Evolutionary conservation across 345 rosid species (phyloP).

Genomic region (Moricandia moricandioides): DNA sequence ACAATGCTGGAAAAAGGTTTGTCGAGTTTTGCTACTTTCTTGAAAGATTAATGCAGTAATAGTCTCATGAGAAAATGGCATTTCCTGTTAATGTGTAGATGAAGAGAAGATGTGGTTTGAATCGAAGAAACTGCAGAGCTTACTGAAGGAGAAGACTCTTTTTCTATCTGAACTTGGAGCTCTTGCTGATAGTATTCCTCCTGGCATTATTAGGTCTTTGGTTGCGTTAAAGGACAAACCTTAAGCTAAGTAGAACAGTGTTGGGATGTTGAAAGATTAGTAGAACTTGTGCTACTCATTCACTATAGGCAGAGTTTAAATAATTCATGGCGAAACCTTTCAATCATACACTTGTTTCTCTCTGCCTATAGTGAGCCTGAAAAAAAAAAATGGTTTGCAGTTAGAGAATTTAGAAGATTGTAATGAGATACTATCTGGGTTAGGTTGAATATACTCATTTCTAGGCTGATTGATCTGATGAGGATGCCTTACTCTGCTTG

Average conservation of each 20-base stretch:
- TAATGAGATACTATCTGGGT: background rate
- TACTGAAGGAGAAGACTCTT: constrained; percentile 71
- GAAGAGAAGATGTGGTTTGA: constrained; percentile 30
- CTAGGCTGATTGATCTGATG: constrained; percentile 21
- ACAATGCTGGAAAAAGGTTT: constrained; percentile 11
- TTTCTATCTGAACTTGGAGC: constrained; percentile 35
- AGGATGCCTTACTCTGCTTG: background rate
- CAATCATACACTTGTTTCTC: background rate
- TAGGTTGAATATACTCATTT: constrained; percentile 5
- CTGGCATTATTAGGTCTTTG: too few relatives aligned
- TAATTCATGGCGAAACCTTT: too few relatives aligned
- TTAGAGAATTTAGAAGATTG: background rate
- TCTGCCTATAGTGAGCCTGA: background rate
- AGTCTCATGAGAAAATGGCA: background rate
- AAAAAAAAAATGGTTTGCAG: background rate
- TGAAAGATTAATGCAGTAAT: background rate
- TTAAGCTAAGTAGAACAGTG: too few relatives aligned
- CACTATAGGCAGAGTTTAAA: too few relatives aligned
- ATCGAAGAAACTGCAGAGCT: constrained; percentile 68
- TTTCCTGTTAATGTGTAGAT: background rate
- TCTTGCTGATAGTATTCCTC: too few relatives aligned
- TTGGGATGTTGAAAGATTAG: too few relatives aligned
- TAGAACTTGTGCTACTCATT: too few relatives aligned
- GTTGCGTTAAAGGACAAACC: too few relatives aligned
- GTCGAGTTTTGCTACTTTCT: background rate